phyloP scores from a whole-genome alignment of 352 stramenopile species.

The Pythium oligandrum region DNA sequence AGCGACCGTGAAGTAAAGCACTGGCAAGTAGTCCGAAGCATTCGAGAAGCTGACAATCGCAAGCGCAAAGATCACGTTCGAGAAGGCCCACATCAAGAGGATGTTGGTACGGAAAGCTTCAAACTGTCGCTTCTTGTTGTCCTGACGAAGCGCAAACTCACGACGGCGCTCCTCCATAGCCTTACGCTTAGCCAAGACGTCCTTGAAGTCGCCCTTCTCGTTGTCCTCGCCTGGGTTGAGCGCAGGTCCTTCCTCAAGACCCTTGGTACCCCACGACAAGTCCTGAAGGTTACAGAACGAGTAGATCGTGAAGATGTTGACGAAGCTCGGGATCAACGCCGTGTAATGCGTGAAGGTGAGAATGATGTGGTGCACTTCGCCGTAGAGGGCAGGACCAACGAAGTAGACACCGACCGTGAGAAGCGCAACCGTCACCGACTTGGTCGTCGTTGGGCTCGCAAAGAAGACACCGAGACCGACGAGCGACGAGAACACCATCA shows the following conservation, averaged over 20 bases:
- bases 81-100: conserved; percentile 73
- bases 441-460: conserved; percentile 36
- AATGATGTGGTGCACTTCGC: conserved; percentile 80
- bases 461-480: conserved; percentile 78
- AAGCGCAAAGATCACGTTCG: conserved; percentile 77
- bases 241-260: conserved; percentile 48
- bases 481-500: conserved; percentile 77
- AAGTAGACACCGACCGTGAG: conserved; percentile 81
- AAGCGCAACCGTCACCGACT: conserved; percentile 59
- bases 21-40: conserved; percentile 53
- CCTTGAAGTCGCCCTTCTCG: conserved; percentile 81
- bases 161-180: conserved; percentile 63
- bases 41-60: conserved; percentile 64
- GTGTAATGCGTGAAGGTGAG: conserved; percentile 88
- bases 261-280: conserved; percentile 85
- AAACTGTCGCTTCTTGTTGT: conserved; percentile 75
- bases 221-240: conserved; percentile 40
- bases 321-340: conserved; percentile 79
- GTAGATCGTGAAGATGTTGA: conserved; percentile 90
- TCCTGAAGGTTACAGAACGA: conserved; percentile 88
- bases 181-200: conserved; percentile 73
- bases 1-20: conserved; percentile 68
- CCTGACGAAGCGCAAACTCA: conserved; percentile 42
- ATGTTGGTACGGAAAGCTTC: conserved; percentile 84
- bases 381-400: conserved; percentile 70